Evolutionary conservation across 2,329 filamentous ascomycete species (phyloP), one percentile per base, ranked within the genome.

Genomic region (Gyromitra esculenta): DNA sequence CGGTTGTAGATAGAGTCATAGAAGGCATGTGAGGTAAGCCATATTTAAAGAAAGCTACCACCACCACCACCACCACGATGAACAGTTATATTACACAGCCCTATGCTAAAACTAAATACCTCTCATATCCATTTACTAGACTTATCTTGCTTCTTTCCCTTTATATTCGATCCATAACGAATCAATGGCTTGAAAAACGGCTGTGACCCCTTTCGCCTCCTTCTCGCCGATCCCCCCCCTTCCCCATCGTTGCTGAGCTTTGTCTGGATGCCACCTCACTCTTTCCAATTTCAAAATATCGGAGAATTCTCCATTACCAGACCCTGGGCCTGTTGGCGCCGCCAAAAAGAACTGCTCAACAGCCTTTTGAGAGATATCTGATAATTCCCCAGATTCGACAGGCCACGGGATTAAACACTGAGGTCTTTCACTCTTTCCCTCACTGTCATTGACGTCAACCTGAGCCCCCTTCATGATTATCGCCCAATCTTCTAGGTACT

Each of bases 201-300:
- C 91, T 9, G 95, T 99, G 54, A 97, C 92, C 69, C 90, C 87
- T 82, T 89, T 89, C 87, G 97, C 90, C 1, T 92, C 89, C 2
- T 87, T 87, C 31, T 89, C 87, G 62, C 94, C 91, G 63, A 97
- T 89, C 13, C 87, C 86, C 75, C 89, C 85, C 0, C 88, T 89
- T 1, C 93, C 92, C 76, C 97, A 90, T 68, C 90, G 89, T 84
- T 97, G 96, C 85, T 97, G 93, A 72, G 98, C 92, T 86, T 98
- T 99, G 84, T 99, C 96, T 2, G 96, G 96, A 85, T 99, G 96
- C 96, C 96, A 99, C 15, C 94, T 88, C 18, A 98, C 90, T 66
- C 96, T 89, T 85, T 99, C 96, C 4, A 89, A 85, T 84, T 97
- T 97, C 67, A 98, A 86, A 4, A 87, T 82, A 57, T 87, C 85